Base-by-base conservation (phyloP, 2,329 filamentous ascomycete genomes). In the Paraconiothyrium brasiliense region DNA sequence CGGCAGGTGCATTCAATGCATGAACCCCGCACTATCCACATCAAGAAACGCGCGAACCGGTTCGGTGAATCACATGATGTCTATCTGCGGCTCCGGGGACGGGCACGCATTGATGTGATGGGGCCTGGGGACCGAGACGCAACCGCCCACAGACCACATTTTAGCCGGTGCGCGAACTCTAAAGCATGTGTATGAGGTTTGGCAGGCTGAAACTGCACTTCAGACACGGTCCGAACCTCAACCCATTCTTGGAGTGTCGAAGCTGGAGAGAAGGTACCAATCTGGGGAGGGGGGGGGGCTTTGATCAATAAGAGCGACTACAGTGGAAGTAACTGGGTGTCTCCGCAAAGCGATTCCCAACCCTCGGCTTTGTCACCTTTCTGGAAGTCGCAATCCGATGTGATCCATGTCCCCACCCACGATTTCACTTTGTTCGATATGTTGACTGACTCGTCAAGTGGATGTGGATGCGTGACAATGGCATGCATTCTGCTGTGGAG, bases 91-190 rank as follows among this genome's bases (percentile, higher is more conserved):
- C 3, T 24, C 22, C 13, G 16, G 51, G 49, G 49, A 24, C 24
- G 35, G 37, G 37, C 27, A 13, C 5, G 52, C 52, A 55, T 55
- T 55, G 39, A 55, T 46, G 39, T 44, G 52, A 46, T 34, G 52
- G 39, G 49, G 22, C 16, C n/a, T 39, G 34, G 49, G 35, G 20
- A 24, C 16, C 57, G 59, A 60, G 61, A 66, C 58, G 61, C 61
- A 59, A 44, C 43, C 54, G 27, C 48, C 50, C 65, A 63, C 59
- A 63, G 61, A 61, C 51, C 57, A 50, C 44, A 13, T 50, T 60
- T 67, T 64, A 66, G 46, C 63, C 63, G 61, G 59, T 60, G 61
- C 57, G 49, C 50, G 6, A 48, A 44, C 37, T 58, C 50, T 52
- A 57, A 57, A 32, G 52, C 35, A 14, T 22, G 50, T 58, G 65